Conservation (phyloP, 2,329 filamentous ascomycete species). For the Nothopassalora personata region DNA sequence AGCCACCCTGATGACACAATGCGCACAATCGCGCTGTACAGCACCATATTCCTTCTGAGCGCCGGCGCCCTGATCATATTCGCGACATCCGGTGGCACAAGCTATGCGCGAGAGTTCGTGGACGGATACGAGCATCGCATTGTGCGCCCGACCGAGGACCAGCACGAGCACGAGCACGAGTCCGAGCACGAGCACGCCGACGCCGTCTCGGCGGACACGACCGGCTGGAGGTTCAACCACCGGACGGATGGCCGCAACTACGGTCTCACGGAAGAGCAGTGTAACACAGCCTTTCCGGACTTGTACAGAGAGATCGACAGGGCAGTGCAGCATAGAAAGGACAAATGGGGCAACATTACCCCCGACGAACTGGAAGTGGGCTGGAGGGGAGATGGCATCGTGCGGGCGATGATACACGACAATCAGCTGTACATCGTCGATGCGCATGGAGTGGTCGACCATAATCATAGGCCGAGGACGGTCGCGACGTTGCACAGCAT, state of each 20-base stretch:
- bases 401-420: slow-evolving; percentile 27
- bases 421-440: slow-evolving; percentile 28
- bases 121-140: neutral
- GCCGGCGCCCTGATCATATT: slow-evolving; percentile 13
- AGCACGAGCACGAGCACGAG: neutral
- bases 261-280: slow-evolving; percentile 27
- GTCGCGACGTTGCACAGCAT: slow-evolving; percentile 42
- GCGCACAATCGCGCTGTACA: slow-evolving; percentile 15
- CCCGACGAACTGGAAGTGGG: slow-evolving; percentile 19
- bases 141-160: neutral
- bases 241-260: slow-evolving; percentile 23
- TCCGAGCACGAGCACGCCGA: neutral
- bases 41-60: slow-evolving; percentile 14
- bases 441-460: slow-evolving; percentile 23
- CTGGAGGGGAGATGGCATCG: slow-evolving; percentile 24
- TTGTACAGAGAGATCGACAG: slow-evolving; percentile 30
- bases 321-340: slow-evolving; percentile 22
- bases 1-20: neutral
- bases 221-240: slow-evolving; percentile 16
- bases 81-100: slow-evolving; percentile 6
- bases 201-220: neutral
- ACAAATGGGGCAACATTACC: slow-evolving; percentile 19
- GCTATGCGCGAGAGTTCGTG: neutral
- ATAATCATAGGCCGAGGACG: slow-evolving; percentile 21
- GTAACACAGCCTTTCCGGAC: slow-evolving; percentile 27